Evolutionary conservation across 2,329 filamentous ascomycete species (phyloP), one percentile per base, ranked within the genome.

Genomic region (Nothophoma quercina): DNA sequence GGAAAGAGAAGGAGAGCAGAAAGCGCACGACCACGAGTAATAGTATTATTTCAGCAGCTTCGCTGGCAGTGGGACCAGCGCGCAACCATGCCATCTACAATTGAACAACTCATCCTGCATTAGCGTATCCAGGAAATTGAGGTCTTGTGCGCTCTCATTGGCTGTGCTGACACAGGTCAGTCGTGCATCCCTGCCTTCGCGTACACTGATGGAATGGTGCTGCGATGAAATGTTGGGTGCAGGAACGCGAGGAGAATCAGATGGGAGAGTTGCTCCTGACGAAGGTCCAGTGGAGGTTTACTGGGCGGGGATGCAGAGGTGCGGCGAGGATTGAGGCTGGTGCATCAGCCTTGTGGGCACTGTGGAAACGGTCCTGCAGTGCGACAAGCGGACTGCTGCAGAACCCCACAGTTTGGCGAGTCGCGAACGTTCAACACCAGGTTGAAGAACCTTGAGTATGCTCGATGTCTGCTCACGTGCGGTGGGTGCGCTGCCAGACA

Each of bases 41-140:
- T 52, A 59, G 54, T 63, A 69, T 66, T 67, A 65, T 68, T 68
- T 65, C 58, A 58, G 57, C 52, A 61, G 53, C 50, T 51, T 47
- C 46, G 61, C 57, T 60, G 57, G 57, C 59, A 62, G 60, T 59
- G 62, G 62, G 58, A 62, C 55, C 62, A 52, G 57, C 58, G 58
- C 47, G 51, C 58, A 57, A 62, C 61, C 58, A 62, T 62, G 59
- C 59, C 62, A 55, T 58, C 51, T 60, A 60, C 66, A 67, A 64
- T 70, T 68, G 68, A 65, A 71, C 70, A 73, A 69, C 68, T 70
- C 70, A 73, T 70, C 66, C 56, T 69, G 68, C 70, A 72, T 73
- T 73, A 73, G 70, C 68, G 68, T 49, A 62, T 39, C 63, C 63
- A 67, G 64, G 65, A 55, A 64, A 66, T 58, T 53, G 45, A 56